phyloP scores from a whole-genome alignment of 306 rosid genomes.

The Vigna hirtella region DNA sequence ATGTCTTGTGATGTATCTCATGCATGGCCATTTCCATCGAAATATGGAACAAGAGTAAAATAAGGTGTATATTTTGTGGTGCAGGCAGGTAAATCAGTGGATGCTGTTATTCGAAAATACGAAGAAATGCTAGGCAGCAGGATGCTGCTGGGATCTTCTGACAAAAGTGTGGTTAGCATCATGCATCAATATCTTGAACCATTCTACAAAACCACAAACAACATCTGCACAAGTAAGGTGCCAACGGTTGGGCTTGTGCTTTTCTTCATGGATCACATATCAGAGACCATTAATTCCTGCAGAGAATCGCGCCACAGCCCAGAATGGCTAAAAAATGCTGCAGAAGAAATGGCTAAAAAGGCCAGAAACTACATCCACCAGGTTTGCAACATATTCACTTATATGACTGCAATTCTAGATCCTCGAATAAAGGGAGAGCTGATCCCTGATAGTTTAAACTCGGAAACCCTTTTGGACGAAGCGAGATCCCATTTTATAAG shows the following conservation, averaged over 20 bases:
- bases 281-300: slow-evolving; percentile 79
- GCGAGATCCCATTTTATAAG: slow-evolving; percentile 86
- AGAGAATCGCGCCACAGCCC: slow-evolving; percentile 83
- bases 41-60: slow-evolving; percentile 35
- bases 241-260: slow-evolving; percentile 88
- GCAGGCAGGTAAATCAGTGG: slow-evolving; percentile 91
- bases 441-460: slow-evolving; percentile 83
- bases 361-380: slow-evolving; percentile 72
- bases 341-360: slow-evolving; percentile 92
- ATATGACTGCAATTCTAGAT: slow-evolving; percentile 92
- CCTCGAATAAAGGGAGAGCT: slow-evolving; percentile 95
- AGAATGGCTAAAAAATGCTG: slow-evolving; percentile 84
- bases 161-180: slow-evolving; percentile 71
- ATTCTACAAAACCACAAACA: slow-evolving; percentile 89
- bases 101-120: slow-evolving; percentile 75
- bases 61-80: slow-evolving; percentile 29
- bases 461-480: slow-evolving; percentile 74
- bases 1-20: slow-evolving; percentile 28
- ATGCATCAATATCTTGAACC: slow-evolving; percentile 92
- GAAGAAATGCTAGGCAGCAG: slow-evolving; percentile 73
- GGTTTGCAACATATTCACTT: slow-evolving; percentile 86
- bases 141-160: slow-evolving; percentile 71
- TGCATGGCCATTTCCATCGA: slow-evolving; percentile 17
- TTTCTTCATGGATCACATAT: slow-evolving; percentile 97
- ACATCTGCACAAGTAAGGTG: slow-evolving; percentile 88